Percentiles rank a stretch among this genome's conserved stretches.
Conservation (phyloP, 1,284 basidiomycete species). For the Termitomyces sp. region DNA sequence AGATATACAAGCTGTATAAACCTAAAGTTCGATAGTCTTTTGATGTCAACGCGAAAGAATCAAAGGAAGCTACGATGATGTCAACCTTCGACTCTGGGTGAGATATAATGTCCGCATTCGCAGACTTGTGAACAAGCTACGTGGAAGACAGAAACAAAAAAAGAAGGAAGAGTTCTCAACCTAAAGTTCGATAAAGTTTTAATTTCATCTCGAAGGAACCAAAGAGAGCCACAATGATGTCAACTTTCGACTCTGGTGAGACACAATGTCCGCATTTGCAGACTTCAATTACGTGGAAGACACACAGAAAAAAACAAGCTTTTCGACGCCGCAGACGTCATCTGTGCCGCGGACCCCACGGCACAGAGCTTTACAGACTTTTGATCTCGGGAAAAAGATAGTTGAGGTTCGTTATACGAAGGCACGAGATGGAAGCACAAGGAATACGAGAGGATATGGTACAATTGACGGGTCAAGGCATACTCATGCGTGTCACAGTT, state of each 20-base stretch:
- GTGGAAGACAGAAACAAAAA: background rate
- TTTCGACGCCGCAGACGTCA: background rate
- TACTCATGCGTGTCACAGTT: slow-evolving; percentile 52
- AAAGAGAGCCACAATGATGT: background rate
- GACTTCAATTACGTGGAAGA: background rate
- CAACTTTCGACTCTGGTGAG: background rate
- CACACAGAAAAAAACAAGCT: background rate
- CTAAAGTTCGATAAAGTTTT: no score
- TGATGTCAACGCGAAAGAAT: background rate
- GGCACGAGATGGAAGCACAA: slow-evolving; percentile 9
- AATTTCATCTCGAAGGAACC: no score
- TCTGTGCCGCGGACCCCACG: background rate
- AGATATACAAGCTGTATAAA: background rate
- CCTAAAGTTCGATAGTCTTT: no score
- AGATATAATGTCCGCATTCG: background rate
- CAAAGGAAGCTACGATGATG: background rate
- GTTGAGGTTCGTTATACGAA: slow-evolving; percentile 4
- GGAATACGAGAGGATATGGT: background rate
- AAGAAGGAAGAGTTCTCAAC: no score
- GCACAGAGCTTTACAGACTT: slow-evolving; percentile 5
- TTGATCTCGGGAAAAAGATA: slow-evolving; percentile 10
- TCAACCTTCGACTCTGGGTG: background rate
- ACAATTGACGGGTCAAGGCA: slow-evolving; percentile 29
- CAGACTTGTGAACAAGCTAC: background rate
- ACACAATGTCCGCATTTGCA: background rate